Conservation (phyloP, 805 yeast species). For the Zygosaccharomyces siamensis region DNA sequence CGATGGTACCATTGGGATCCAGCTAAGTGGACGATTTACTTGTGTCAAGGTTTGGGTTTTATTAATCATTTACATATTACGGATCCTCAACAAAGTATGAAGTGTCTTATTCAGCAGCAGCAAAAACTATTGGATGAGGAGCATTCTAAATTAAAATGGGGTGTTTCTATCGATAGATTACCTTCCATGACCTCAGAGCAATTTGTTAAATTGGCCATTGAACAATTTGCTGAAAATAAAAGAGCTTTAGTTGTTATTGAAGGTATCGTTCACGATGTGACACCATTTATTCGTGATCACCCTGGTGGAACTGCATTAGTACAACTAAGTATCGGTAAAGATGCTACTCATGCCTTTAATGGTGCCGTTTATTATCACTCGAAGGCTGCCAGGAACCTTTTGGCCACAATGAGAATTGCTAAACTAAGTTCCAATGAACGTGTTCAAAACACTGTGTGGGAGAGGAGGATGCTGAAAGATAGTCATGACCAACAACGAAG, state of each 20-base stretch:
- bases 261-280: conserved; percentile 89
- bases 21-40: conserved; percentile 67
- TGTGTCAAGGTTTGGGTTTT: conserved; percentile 48
- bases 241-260: conserved; percentile 74
- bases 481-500: conserved; percentile 17
- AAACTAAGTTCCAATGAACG: conserved; percentile 71
- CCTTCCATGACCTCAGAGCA: conserved; percentile 62
- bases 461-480: conserved; percentile 18
- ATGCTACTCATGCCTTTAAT: conserved; percentile 88
- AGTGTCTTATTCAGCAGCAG: conserved; percentile 72
- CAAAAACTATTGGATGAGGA: conserved; percentile 76
- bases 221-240: conserved; percentile 40
- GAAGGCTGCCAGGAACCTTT: conserved; percentile 84
- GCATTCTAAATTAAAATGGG: conserved; percentile 83
- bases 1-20: conserved; percentile 80
- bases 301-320: conserved; percentile 89
- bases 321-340: conserved; percentile 80
- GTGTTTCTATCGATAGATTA: conserved; percentile 82
- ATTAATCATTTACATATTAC: conserved; percentile 54
- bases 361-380: conserved; percentile 94
- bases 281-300: conserved; percentile 85
- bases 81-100: conserved; percentile 49
- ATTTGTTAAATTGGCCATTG: conserved; percentile 38
- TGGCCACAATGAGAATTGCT: conserved; percentile 92
- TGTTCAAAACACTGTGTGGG: conserved; percentile 26